Conservation (phyloP, 106 monocot species). For the Dendrobium officinale region DNA sequence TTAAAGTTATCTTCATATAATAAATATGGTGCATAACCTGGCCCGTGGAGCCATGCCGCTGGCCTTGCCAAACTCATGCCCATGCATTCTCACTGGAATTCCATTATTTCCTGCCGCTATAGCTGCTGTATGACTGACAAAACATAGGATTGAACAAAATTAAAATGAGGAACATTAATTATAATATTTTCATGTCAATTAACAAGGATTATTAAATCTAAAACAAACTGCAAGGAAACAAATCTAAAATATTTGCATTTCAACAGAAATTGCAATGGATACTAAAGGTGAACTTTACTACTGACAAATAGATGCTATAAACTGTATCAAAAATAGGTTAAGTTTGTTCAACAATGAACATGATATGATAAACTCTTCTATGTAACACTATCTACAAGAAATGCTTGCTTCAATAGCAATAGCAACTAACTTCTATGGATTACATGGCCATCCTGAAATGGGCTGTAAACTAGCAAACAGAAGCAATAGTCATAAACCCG, state of each 20-base stretch:
- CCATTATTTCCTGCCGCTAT: slow-evolving; percentile 99
- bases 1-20: not conserved
- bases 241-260: not conserved
- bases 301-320: not conserved
- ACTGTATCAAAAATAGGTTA: not conserved
- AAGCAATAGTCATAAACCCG: not conserved
- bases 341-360: not conserved
- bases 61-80: slow-evolving; percentile 87
- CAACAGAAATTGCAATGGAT: not conserved
- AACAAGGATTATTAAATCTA: not conserved
- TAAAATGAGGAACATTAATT: not conserved
- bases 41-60: slow-evolving; percentile 99
- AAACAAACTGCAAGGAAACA: not conserved
- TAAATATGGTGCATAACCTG: slow-evolving; percentile 38
- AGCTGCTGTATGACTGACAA: slow-evolving; percentile 76
- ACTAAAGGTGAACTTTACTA: not conserved
- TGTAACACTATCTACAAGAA: not conserved
- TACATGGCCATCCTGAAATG: not conserved
- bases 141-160: not conserved
- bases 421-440: not conserved
- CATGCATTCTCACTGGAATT: slow-evolving; percentile 83
- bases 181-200: not conserved
- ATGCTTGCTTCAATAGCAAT: not conserved
- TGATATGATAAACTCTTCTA: not conserved
- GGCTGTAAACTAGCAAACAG: not conserved